Conservation (phyloP, 192 early-diverging fungal species). For the Gryganskiella cystojenkinii region DNA sequence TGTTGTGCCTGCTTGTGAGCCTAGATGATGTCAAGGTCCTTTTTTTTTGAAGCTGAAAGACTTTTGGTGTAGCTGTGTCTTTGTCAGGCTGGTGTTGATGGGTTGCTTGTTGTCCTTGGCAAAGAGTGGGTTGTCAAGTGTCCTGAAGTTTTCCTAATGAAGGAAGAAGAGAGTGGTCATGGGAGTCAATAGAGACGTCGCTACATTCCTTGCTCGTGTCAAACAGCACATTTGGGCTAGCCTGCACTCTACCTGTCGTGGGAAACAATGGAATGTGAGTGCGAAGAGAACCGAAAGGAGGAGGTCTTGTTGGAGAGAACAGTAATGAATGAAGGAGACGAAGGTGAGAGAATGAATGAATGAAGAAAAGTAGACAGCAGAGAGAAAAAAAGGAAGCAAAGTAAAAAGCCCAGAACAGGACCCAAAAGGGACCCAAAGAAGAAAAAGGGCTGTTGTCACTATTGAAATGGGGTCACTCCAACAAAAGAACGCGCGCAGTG, state of each 20-base stretch:
- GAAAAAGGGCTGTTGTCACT: neutral
- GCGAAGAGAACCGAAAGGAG: neutral
- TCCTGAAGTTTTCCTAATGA: too few species aligned
- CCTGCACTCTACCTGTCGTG: too few species aligned
- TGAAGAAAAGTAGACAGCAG: neutral
- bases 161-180: too few species aligned
- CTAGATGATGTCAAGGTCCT: neutral
- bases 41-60: too few species aligned
- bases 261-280: neutral
- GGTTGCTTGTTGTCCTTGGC: too few species aligned
- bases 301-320: conserved; percentile 6
- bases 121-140: too few species aligned
- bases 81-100: too few species aligned
- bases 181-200: too few species aligned
- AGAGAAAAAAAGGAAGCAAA: neutral
- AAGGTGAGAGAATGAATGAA: neutral
- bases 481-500: too few species aligned
- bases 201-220: too few species aligned
- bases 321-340: neutral
- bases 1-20: neutral
- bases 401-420: neutral
- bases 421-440: neutral
- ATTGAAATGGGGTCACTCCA: too few species aligned
- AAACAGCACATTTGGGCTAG: too few species aligned
- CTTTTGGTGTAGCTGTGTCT: neutral